These are phyloP conservation scores for Kwoniella sp. DNA, from an alignment of 768 basidiomycete genomes.

Conservation along the genomic window DNA sequence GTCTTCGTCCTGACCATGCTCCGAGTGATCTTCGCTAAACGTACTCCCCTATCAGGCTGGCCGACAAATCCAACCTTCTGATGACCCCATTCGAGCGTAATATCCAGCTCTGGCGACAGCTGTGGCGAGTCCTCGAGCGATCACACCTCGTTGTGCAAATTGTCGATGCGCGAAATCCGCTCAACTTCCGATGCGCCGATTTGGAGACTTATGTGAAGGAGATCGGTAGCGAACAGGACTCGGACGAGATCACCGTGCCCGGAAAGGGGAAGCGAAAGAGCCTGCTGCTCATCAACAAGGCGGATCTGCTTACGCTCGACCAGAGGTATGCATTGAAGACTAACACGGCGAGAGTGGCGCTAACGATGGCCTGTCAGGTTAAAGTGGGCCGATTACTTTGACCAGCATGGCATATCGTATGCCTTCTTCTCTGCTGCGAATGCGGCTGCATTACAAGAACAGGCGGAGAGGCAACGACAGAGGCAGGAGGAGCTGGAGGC, in stretches of 20 bases:
- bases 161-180: conserved; percentile 92
- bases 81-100: conserved; percentile 97
- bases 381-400: conserved; percentile 73
- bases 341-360: too few relatives aligned
- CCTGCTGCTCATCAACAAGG: conserved; percentile 88
- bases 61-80: conserved; percentile 78
- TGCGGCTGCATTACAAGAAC: conserved; percentile 77
- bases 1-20: conserved; percentile 44
- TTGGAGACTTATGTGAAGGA: conserved; percentile 82
- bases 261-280: conserved; percentile 70
- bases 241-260: conserved; percentile 67
- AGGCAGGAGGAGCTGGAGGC: conserved; percentile 52
- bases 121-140: conserved; percentile 95
- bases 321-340: conserved; percentile 80
- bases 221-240: conserved; percentile 33
- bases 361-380: conserved; percentile 55
- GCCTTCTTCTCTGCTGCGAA: conserved; percentile 95
- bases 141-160: conserved; percentile 96
- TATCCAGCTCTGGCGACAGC: conserved; percentile 94
- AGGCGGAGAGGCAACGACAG: conserved; percentile 52
- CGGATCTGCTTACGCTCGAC: conserved; percentile 77
- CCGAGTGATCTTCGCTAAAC: not conserved
- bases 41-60: conserved; percentile 72
- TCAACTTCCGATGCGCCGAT: conserved; percentile 89
- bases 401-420: conserved; percentile 54